Conservation (phyloP, 345 rosid genomes). For the Passiflora organensis region DNA sequence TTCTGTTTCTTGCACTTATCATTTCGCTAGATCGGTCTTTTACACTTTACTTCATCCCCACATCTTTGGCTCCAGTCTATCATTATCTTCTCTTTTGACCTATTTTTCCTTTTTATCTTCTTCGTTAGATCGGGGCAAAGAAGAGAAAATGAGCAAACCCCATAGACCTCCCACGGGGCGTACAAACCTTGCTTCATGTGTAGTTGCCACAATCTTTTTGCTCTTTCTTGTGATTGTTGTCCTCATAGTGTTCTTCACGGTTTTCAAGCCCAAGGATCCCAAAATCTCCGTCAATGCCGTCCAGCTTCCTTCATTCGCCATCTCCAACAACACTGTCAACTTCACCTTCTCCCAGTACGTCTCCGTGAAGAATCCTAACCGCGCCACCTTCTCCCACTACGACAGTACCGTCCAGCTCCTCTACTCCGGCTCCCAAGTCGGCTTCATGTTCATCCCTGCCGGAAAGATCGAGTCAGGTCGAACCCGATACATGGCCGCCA, state of each 20-base stretch:
- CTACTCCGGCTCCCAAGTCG: conserved; percentile 84
- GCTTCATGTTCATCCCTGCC: conserved; percentile 98
- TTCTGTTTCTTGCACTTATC: too few species aligned
- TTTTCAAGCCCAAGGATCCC: conserved; percentile 84
- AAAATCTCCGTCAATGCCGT: conserved; percentile 80
- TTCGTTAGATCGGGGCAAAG: too few species aligned
- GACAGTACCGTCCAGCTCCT: conserved; percentile 89
- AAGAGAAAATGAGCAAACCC: conserved; percentile 29
- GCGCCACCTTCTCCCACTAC: conserved; percentile 81
- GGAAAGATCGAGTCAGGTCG: conserved; percentile 74
- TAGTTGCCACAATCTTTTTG: conserved; percentile 82
- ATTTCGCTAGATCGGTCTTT: neutral
- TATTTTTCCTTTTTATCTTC: neutral
- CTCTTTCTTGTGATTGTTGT: conserved; percentile 52
- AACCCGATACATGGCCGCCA: conserved; percentile 89
- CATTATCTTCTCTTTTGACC: too few species aligned
- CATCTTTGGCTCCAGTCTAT: too few species aligned
- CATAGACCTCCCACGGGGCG: conserved; percentile 46
- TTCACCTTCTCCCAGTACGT: conserved; percentile 89
- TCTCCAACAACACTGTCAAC: conserved; percentile 75
- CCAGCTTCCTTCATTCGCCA: conserved; percentile 89
- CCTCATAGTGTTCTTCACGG: conserved; percentile 85
- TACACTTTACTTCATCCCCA: too few species aligned
- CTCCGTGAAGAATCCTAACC: conserved; percentile 79
- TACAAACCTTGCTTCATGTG: conserved; percentile 88